These are phyloP conservation scores for Leccinellum albellum DNA, from an alignment of 768 basidiomycete species.

Conservation along the genomic window DNA sequence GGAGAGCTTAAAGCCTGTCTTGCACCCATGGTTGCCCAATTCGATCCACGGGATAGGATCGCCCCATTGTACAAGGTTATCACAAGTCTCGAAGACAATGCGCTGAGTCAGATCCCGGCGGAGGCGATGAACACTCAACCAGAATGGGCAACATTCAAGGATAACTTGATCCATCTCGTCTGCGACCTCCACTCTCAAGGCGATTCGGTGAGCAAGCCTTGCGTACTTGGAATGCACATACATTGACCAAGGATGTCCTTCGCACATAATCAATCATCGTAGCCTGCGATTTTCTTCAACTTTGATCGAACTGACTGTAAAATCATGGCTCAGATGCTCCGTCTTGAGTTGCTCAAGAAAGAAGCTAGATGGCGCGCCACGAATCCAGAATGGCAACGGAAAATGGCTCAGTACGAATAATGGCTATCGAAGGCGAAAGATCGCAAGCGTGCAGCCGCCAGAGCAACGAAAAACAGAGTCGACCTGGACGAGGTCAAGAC, in stretches of 20 bases:
- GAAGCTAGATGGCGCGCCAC: constrained; percentile 49
- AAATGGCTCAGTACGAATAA: constrained; percentile 46
- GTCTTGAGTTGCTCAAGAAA: constrained; percentile 34
- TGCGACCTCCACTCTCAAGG: constrained; percentile 53
- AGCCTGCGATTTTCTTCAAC: constrained; percentile 68
- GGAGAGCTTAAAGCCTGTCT: constrained; percentile 45
- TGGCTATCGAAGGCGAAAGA: constrained; percentile 48
- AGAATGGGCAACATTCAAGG: constrained; percentile 26
- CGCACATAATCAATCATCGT: neutral
- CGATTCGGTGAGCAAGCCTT: constrained; percentile 45
- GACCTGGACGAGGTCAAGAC: constrained; percentile 24
- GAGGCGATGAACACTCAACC: constrained; percentile 34
- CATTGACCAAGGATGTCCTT: neutral
- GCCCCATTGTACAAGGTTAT: constrained; percentile 40
- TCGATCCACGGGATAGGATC: constrained; percentile 32
- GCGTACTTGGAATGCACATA: neutral
- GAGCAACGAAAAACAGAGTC: constrained; percentile 37
- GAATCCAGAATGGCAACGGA: constrained; percentile 47
- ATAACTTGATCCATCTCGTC: constrained; percentile 49
- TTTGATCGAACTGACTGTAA: constrained; percentile 63
- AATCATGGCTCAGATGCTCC: constrained; percentile 40
- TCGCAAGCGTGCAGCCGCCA: constrained; percentile 43
- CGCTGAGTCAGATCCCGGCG: constrained; percentile 22
- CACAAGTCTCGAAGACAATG: constrained; percentile 37
- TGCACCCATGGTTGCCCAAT: constrained; percentile 32